Evolutionary conservation across 2,329 filamentous ascomycete species (phyloP).

Genomic region (Amylocarpus encephaloides): DNA sequence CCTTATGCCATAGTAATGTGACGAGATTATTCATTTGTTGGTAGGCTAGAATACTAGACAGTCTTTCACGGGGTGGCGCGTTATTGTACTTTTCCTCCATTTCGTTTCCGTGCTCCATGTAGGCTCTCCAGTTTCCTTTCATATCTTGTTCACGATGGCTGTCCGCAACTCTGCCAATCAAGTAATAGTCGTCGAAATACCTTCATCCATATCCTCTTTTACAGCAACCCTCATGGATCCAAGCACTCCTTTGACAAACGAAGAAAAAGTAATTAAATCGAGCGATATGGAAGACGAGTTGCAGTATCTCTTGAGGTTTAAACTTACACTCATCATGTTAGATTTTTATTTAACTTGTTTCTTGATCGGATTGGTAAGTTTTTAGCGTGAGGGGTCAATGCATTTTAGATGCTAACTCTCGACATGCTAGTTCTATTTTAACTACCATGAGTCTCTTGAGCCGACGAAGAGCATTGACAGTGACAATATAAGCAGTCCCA

Average conservation of each 20-base stretch:
- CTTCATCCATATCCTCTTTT: too few relatives aligned
- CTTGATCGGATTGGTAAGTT: neutral
- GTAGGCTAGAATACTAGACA: too few relatives aligned
- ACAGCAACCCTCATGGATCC: neutral
- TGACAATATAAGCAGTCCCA: constrained; percentile 35
- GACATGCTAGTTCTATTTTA: neutral
- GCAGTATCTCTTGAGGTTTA: neutral
- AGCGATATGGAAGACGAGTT: neutral
- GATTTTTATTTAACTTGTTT: neutral
- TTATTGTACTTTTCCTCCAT: too few relatives aligned
- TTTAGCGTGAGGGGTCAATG: too few relatives aligned
- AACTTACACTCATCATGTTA: neutral
- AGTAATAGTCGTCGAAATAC: too few relatives aligned
- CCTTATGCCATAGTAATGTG: too few relatives aligned
- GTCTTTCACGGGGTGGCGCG: too few relatives aligned
- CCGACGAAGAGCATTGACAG: neutral
- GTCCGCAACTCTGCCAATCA: too few relatives aligned
- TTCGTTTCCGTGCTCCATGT: too few relatives aligned
- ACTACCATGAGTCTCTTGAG: neutral
- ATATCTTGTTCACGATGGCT: too few relatives aligned
- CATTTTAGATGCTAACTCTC: neutral
- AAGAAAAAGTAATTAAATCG: neutral
- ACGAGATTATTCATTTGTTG: too few relatives aligned
- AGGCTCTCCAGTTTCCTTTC: too few relatives aligned
- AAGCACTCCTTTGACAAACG: neutral